These are phyloP conservation scores for Mycothermus thermophilus DNA, from an alignment of 495 filamentous ascomycete species.

Conservation along the genomic window DNA sequence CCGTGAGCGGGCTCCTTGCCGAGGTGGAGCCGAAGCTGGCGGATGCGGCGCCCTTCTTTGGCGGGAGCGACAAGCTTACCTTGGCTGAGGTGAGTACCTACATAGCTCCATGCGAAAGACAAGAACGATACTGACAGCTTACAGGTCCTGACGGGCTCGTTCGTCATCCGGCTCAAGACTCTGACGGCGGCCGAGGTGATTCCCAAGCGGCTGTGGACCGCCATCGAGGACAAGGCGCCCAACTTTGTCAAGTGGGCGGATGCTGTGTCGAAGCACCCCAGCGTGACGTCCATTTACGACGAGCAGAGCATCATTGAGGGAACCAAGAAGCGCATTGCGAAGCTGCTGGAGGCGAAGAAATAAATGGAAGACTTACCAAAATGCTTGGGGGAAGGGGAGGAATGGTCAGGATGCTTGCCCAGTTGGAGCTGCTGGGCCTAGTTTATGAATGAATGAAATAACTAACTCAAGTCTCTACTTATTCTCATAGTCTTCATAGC, in stretches of 20 bases:
- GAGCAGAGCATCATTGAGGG: slow-evolving; percentile 21
- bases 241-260: slow-evolving; percentile 55
- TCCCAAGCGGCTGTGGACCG: slow-evolving; percentile 32
- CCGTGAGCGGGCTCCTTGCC: slow-evolving; percentile 44
- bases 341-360: slow-evolving; percentile 11
- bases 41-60: slow-evolving; percentile 63
- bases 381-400: too few species aligned
- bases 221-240: slow-evolving; percentile 41
- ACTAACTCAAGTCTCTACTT: too few species aligned
- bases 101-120: background rate
- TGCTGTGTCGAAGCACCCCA: slow-evolving; percentile 47
- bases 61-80: slow-evolving; percentile 60
- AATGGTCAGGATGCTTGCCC: too few species aligned
- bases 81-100: slow-evolving; percentile 65
- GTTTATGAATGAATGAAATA: too few species aligned
- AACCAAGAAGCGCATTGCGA: slow-evolving; percentile 24
- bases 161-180: slow-evolving; percentile 44
- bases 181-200: slow-evolving; percentile 39
- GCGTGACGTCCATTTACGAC: slow-evolving; percentile 53
- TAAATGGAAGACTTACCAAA: too few species aligned
- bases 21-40: slow-evolving; percentile 62
- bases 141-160: slow-evolving; percentile 52
- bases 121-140: background rate
- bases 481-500: too few species aligned
- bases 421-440: slow-evolving; percentile 2